phyloP scores from a whole-genome alignment of 2,329 filamentous ascomycete species.

The Pseudopyrenochaeta lycopersici region DNA sequence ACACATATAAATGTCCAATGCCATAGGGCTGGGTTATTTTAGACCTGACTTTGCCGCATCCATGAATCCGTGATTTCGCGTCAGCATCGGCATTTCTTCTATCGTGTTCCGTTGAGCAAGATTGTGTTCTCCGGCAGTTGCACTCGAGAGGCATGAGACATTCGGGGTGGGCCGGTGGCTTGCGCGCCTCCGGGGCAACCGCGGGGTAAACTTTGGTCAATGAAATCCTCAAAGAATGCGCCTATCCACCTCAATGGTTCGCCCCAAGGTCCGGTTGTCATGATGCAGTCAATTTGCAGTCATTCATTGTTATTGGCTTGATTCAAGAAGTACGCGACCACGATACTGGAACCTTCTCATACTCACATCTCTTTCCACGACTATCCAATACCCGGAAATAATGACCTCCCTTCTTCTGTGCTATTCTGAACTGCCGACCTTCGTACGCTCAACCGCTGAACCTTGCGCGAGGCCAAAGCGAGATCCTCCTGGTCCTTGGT shows the following conservation, averaged over 20 bases:
- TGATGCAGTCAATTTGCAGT: constrained; percentile 5
- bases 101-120: constrained; percentile 8
- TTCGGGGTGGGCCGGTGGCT: constrained; percentile 21
- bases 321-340: neutral
- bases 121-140: constrained; percentile 28
- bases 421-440: constrained; percentile 27
- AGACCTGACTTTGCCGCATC: neutral
- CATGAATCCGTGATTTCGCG: constrained; percentile 2
- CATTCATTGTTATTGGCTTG: neutral
- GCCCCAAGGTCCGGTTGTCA: constrained; percentile 8
- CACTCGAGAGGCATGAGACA: constrained; percentile 11
- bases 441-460: constrained; percentile 10
- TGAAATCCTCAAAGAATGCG: constrained; percentile 1
- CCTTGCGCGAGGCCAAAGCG: constrained; percentile 12
- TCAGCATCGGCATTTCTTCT: constrained; percentile 10
- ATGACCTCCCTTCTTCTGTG: constrained; percentile 1
- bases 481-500: constrained; percentile 13
- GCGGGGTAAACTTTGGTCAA: constrained; percentile 16
- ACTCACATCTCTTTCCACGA: constrained; percentile 1
- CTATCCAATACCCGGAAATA: neutral
- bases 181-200: constrained; percentile 12
- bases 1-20: constrained; percentile 11
- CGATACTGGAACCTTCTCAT: constrained; percentile 2
- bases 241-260: constrained; percentile 6
- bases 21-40: constrained; percentile 5